These are phyloP conservation scores for Stagonosporopsis cucurbitacearum DNA, from an alignment of 2,329 filamentous ascomycete genomes.

Conservation along the genomic window DNA sequence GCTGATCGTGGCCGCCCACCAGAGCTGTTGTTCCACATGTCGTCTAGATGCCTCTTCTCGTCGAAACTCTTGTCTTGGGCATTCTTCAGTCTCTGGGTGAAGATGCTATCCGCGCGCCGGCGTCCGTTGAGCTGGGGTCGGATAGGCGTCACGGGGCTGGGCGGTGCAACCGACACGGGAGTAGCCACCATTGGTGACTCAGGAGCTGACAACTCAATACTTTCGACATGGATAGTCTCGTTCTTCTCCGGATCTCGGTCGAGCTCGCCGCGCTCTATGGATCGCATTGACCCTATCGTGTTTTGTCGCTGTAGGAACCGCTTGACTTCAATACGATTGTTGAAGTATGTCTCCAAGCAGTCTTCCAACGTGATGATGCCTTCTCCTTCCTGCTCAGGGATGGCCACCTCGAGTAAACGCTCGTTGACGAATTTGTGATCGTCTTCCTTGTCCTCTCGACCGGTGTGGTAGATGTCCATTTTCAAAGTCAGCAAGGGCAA, in stretches of 20 bases:
- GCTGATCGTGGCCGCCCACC: constrained; percentile 43
- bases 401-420: constrained; percentile 84
- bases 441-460: constrained; percentile 79
- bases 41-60: constrained; percentile 57
- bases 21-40: constrained; percentile 45
- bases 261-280: constrained; percentile 32
- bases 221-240: constrained; percentile 53
- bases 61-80: constrained; percentile 58
- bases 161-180: constrained; percentile 37
- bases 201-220: constrained; percentile 47
- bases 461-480: constrained; percentile 93
- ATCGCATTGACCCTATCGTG: constrained; percentile 60
- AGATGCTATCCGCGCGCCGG: constrained; percentile 57
- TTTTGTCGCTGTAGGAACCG: constrained; percentile 71
- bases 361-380: constrained; percentile 82
- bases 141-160: constrained; percentile 33
- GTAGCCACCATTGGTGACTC: constrained; percentile 46
- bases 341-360: constrained; percentile 93
- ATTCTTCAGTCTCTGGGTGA: constrained; percentile 54
- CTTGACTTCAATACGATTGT: constrained; percentile 87
- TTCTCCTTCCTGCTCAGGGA: constrained; percentile 74
- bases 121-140: constrained; percentile 43
- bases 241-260: constrained; percentile 45
- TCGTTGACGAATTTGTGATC: constrained; percentile 97
- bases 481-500: constrained; percentile 87